Conservation (phyloP, 148 eudicot genomes). For the Silene latifolia region DNA sequence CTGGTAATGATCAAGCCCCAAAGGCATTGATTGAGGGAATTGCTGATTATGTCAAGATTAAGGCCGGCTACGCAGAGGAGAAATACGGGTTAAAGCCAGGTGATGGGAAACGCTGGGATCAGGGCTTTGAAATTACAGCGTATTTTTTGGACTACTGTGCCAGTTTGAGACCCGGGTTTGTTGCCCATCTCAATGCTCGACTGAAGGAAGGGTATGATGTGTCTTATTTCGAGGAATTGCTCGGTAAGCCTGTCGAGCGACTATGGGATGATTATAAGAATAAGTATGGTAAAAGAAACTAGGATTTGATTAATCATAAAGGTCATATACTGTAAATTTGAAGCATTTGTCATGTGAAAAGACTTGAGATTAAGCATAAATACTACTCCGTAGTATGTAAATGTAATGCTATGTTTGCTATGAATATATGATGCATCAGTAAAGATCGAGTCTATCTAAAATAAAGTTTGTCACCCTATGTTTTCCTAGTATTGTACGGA, state of each 20-base stretch:
- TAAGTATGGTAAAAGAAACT: slow-evolving; percentile 25
- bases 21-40: slow-evolving; percentile 42
- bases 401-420: neutral
- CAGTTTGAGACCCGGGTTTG: slow-evolving; percentile 38
- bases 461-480: neutral
- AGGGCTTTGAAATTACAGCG: slow-evolving; percentile 44
- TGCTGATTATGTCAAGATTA: slow-evolving; percentile 50
- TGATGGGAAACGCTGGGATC: slow-evolving; percentile 43
- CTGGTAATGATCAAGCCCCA: slow-evolving; percentile 31
- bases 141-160: slow-evolving; percentile 49
- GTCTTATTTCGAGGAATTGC: slow-evolving; percentile 31
- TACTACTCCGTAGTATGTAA: neutral
- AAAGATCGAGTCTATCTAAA: neutral
- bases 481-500: too few relatives aligned
- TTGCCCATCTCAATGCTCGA: slow-evolving; percentile 39
- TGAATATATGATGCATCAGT: neutral
- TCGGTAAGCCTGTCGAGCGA: slow-evolving; percentile 39
- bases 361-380: neutral
- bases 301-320: neutral
- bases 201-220: slow-evolving; percentile 36
- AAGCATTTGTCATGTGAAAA: neutral
- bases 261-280: slow-evolving; percentile 32
- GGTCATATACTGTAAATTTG: too few relatives aligned
- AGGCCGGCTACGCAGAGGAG: slow-evolving; percentile 37
- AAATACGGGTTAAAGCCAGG: slow-evolving; percentile 38